phyloP scores from a whole-genome alignment of 768 basidiomycete genomes.

The Rhizopogon vesiculosus region DNA sequence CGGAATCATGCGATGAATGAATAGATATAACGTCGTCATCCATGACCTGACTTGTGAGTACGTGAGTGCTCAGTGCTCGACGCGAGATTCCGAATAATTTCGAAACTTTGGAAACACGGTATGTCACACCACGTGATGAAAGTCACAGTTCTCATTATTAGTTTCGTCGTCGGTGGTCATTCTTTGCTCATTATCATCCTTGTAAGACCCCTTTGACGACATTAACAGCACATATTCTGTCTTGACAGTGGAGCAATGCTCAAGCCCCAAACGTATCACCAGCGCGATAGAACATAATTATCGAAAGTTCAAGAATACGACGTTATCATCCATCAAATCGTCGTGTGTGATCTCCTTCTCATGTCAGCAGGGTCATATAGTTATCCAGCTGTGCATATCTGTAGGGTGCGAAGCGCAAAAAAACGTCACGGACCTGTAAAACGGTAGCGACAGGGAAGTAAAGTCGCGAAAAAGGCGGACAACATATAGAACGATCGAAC shows the following conservation, averaged over 20 bases:
- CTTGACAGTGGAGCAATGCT: neutral
- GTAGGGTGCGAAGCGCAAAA: neutral
- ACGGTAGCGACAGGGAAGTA: neutral
- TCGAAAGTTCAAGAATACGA: neutral
- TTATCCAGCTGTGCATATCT: neutral
- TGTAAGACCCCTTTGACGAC: too few species aligned
- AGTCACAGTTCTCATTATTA: constrained; percentile 4
- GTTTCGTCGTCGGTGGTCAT: neutral
- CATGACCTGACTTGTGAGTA: constrained; percentile 9
- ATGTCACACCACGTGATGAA: constrained; percentile 22
- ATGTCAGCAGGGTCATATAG: neutral
- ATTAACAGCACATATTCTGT: neutral
- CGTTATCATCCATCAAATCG: too few species aligned
- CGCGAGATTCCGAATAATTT: neutral
- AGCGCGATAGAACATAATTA: too few species aligned
- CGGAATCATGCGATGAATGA: constrained; percentile 22
- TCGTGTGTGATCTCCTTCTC: neutral
- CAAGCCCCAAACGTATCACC: neutral
- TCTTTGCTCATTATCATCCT: too few species aligned
- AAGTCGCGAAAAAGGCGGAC: too few species aligned
- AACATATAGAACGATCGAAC: too few species aligned
- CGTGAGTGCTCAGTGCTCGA: neutral
- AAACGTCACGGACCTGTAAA: too few species aligned
- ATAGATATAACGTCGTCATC: constrained; percentile 31
- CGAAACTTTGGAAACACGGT: constrained; percentile 11